Base-by-base conservation (phyloP, 1,139 yeast genomes). In the Suhomyces maxii region DNA sequence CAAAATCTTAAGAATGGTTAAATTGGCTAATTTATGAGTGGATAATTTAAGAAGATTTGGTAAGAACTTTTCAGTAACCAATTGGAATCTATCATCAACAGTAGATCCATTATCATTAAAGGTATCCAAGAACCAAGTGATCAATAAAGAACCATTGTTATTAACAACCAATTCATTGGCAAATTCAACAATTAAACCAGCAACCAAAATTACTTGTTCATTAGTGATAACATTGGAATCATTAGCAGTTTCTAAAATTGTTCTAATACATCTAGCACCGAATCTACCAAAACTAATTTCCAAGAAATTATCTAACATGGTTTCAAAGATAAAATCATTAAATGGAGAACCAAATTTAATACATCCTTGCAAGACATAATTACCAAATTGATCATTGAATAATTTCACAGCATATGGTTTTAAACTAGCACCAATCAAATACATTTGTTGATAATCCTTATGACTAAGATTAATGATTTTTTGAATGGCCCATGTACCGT, bases 401-500 rank as follows among this genome's bases (percentile, higher is more conserved):
- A 93, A 73, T 46, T 91, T 89, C 1, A 87, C 89, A 37, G 95
- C 81, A 61, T 86, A 90, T 3, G 96, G 95, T 53, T 83, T 81
- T 50, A 93, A 77, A 34, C 91, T 81, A 12, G 79, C 76, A 8
- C 85, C 84, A 45, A 93, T 87, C 45, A 84, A 64, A 56, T 76
- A 70, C 66, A 81, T 84, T 64, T 91, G 97, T 52, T 89, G 83
- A 40, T 58, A 64, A 34, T 80, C 79, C 1, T 85, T 73, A 42
- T 74, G 72, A 49, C 75, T 65, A 49, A 88, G 84, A 54, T 84
- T 87, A 57, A 95, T 90, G 63, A 93, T 86, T 66, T 93, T 95
- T 65, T 95, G 99, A 30, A 96, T 95, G 2, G 98, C 98, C 99
- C 99, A 93, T 4, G 99, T 93, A 52, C 99, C 99, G 65, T 95